Evolutionary conservation across 345 rosid genomes (phyloP), one percentile per base, ranked within the genome.

Genomic region (Euphorbia lathyris): DNA sequence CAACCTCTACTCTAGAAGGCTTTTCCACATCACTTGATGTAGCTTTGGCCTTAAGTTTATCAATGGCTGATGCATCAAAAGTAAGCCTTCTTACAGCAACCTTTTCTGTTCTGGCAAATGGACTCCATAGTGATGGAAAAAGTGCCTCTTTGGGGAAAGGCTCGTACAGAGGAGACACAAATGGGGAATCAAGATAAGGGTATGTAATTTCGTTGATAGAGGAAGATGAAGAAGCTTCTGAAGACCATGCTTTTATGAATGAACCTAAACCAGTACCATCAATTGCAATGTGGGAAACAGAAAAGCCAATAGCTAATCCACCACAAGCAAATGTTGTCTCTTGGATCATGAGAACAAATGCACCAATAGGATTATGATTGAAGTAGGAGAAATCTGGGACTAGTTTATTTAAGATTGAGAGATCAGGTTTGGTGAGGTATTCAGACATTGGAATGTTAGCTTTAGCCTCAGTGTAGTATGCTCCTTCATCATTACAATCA

Each of bases 201-300:
- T 22, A 13, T 14, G 13, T 19, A 19, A 51, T 9, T 26, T 29
- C 23, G 22, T 42, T 52, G 53, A 1, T 5, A 9, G n/a, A n/a
- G n/a, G 27, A 0, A 58, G 25, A 43, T 10, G 48, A 66, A 5
- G 48, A 66, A 5, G 84, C 40, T 0, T 56, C 22, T 5, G 82
- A 74, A 1, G 84, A 61, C 86, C 83, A 82, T 42, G 74, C 69
- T 45, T 64, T 82, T 25, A 85, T 71, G 61, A 87, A 83, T 2
- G 76, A 62, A 22, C 65, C 20, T 9, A 76, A 72, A 25, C 86
- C 42, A 1, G 60, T 58, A 58, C 84, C 79, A 60, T 87, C 90
- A 7, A 74, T 68, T 30, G 85, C 59, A 79, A 56, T 78, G 72
- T 84, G 88, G 36, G 84, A 79, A 47, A 74, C 43, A 8, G 67